Evolutionary conservation across 495 filamentous ascomycete species (phyloP).

Genomic region (Staphylotrichum tortipilum): DNA sequence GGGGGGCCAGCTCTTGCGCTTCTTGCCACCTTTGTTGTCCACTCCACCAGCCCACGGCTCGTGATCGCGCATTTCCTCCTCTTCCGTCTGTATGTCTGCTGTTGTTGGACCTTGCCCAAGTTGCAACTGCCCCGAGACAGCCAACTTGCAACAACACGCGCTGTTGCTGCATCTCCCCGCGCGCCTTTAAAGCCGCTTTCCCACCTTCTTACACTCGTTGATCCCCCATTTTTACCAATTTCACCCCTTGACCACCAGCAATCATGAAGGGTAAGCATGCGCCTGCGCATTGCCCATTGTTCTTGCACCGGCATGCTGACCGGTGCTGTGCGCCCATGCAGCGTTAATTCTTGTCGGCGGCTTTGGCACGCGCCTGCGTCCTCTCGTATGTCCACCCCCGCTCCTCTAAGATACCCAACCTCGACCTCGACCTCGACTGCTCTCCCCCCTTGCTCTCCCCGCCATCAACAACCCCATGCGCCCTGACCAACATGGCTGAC

Average conservation of each 20-base stretch:
- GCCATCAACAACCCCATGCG: neutral
- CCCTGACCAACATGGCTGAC: slow-evolving; percentile 16
- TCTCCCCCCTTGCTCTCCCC: neutral
- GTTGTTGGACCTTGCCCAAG: neutral
- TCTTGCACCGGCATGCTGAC: too few species aligned
- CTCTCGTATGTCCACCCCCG: slow-evolving; percentile 63
- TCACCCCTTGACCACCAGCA: slow-evolving; percentile 15
- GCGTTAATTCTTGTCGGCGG: slow-evolving; percentile 99
- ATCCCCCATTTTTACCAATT: slow-evolving; percentile 8
- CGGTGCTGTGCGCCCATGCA: slow-evolving; percentile 35
- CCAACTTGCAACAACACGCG: too few species aligned
- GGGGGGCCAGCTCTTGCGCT: neutral
- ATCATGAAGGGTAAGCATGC: slow-evolving; percentile 48
- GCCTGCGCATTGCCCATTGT: too few species aligned
- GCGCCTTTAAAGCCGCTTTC: too few species aligned
- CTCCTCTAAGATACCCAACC: slow-evolving; percentile 9
- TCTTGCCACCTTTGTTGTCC: slow-evolving; percentile 1
- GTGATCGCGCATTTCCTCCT: slow-evolving; percentile 6
- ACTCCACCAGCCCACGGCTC: neutral
- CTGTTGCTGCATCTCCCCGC: too few species aligned
- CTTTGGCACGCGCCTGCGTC: slow-evolving; percentile 95
- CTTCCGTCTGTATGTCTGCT: neutral
- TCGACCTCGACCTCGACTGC: neutral
- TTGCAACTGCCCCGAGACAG: neutral
- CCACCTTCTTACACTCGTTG: slow-evolving; percentile 29